These are phyloP conservation scores for Dothidotthia symphoricarpi DNA, from an alignment of 2,329 filamentous ascomycete genomes.

Conservation along the genomic window DNA sequence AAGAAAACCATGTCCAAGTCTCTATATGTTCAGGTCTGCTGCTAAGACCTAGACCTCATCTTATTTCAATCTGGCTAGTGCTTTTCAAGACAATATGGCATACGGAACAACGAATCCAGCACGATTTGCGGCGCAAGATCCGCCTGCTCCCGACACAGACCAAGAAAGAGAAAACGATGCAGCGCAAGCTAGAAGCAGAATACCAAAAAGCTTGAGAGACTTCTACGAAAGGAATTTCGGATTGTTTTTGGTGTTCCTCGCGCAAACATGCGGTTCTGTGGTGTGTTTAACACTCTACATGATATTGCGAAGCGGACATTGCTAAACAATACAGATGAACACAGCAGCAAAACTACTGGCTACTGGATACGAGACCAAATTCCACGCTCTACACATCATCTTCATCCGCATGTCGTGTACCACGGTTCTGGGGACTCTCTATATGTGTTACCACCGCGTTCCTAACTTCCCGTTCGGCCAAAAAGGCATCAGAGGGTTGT, in stretches of 20 bases:
- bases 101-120: slow-evolving; percentile 12
- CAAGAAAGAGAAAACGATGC: slow-evolving; percentile 8
- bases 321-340: slow-evolving; percentile 18
- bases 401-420: slow-evolving; percentile 77
- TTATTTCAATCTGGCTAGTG: too few relatives aligned
- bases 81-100: slow-evolving; percentile 6
- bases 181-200: slow-evolving; percentile 1
- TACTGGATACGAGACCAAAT: slow-evolving; percentile 25
- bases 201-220: slow-evolving; percentile 5
- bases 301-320: background rate
- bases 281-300: slow-evolving; percentile 5
- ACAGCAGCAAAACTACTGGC: slow-evolving; percentile 25
- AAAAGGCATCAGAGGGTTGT: slow-evolving; percentile 16
- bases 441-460: slow-evolving; percentile 65
- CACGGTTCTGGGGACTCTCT: slow-evolving; percentile 60
- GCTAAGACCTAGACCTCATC: too few relatives aligned
- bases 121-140: slow-evolving; percentile 3
- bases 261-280: slow-evolving; percentile 42
- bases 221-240: slow-evolving; percentile 29
- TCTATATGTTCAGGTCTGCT: too few relatives aligned
- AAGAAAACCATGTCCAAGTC: too few relatives aligned
- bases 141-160: slow-evolving; percentile 4
- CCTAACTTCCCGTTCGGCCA: slow-evolving; percentile 26
- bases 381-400: slow-evolving; percentile 57
- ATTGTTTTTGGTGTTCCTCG: slow-evolving; percentile 23